Percentiles rank a stretch among this genome's conserved stretches.
These are phyloP conservation scores for Aquanectria penicillioides DNA, from an alignment of 2,329 filamentous ascomycete genomes.

Conservation along the genomic window DNA sequence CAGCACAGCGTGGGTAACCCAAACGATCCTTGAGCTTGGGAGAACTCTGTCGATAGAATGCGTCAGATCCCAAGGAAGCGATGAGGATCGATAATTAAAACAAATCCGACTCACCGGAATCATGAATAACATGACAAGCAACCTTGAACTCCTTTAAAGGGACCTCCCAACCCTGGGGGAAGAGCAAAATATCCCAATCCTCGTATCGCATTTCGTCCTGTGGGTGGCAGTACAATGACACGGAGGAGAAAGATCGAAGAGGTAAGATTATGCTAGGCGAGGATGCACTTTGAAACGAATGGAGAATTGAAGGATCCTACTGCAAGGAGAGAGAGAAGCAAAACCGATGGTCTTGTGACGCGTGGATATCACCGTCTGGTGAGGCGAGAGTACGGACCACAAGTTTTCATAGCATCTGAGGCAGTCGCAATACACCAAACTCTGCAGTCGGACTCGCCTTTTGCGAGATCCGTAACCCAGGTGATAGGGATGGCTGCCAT, in stretches of 20 bases:
- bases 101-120: slow-evolving; percentile 51
- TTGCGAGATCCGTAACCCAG: not conserved
- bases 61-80: not conserved
- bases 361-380: no score
- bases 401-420: not conserved
- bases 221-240: no score
- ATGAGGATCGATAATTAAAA: not conserved
- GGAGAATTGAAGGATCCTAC: not conserved
- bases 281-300: slow-evolving; percentile 3
- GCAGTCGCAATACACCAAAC: slow-evolving; percentile 7
- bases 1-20: slow-evolving; percentile 74
- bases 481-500: not conserved
- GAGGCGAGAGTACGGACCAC: not conserved
- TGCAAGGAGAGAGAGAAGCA: not conserved
- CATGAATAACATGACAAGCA: slow-evolving; percentile 74
- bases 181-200: slow-evolving; percentile 87
- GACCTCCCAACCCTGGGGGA: slow-evolving; percentile 71
- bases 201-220: slow-evolving; percentile 94
- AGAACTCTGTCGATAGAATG: slow-evolving; percentile 57
- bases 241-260: slow-evolving; percentile 10
- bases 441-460: slow-evolving; percentile 7
- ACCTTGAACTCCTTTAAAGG: slow-evolving; percentile 87
- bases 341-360: not conserved
- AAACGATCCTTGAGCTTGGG: slow-evolving; percentile 58
- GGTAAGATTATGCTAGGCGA: slow-evolving; percentile 13